A percentile compares a stretch with the other conserved stretches of the same genome.
Evolutionary conservation across 768 basidiomycete species (phyloP).

Genomic region (Pleurotus pulmonarius): DNA sequence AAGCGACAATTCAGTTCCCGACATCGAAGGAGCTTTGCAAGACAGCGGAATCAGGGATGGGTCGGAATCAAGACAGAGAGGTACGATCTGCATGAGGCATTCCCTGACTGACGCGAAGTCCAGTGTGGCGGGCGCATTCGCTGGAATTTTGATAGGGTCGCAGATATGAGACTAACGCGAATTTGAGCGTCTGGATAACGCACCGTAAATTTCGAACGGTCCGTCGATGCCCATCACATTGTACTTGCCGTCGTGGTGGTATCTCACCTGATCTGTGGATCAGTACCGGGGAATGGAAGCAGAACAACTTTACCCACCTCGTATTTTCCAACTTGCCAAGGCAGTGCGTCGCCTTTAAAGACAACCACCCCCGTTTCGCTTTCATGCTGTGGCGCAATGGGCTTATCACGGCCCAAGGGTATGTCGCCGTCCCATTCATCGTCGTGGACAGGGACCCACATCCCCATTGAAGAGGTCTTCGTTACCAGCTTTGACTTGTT

Average conservation of each 20-base stretch:
- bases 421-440: constrained; percentile 93
- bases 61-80: constrained; percentile 84
- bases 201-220: constrained; percentile 87
- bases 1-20: constrained; percentile 7
- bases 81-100: constrained; percentile 72
- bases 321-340: constrained; percentile 84
- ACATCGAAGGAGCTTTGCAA: constrained; percentile 39
- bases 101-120: constrained; percentile 65
- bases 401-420: constrained; percentile 45
- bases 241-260: constrained; percentile 97
- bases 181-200: constrained; percentile 21
- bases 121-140: constrained; percentile 61
- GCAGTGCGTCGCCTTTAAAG: constrained; percentile 77
- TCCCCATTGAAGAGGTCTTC: constrained; percentile 77
- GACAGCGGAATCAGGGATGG: constrained; percentile 74
- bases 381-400: constrained; percentile 33
- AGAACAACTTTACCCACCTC: constrained; percentile 49
- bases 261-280: constrained; percentile 53
- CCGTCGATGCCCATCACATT: constrained; percentile 88
- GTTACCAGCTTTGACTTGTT: constrained; percentile 84
- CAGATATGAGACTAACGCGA: constrained; percentile 6
- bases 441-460: constrained; percentile 89
- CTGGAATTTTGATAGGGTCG: constrained; percentile 32
- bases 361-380: constrained; percentile 60
- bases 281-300: background rate